phyloP scores from a whole-genome alignment of 192 early-diverging fungal species.

The Thamnidium elegans region DNA sequence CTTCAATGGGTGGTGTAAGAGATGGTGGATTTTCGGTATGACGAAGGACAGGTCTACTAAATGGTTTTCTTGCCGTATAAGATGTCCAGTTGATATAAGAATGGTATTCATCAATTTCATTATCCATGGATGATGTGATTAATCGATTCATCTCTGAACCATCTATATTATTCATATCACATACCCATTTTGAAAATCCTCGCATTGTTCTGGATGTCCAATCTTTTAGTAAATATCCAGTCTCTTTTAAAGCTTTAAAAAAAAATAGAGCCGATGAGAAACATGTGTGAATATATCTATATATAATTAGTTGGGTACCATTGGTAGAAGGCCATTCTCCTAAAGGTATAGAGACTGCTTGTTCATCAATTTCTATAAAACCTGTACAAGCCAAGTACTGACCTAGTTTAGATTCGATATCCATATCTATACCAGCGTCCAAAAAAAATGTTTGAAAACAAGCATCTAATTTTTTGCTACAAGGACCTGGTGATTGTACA shows the following conservation, averaged over 20 bases:
- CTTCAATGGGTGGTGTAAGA: too few relatives aligned
- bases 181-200: conserved; percentile 8
- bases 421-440: conserved; percentile 2
- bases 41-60: too few relatives aligned
- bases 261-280: background rate
- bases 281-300: background rate
- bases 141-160: background rate
- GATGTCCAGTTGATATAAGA: background rate
- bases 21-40: too few relatives aligned
- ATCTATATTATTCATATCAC: background rate
- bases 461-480: background rate
- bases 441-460: background rate
- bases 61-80: background rate
- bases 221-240: conserved; percentile 32
- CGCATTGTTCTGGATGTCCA: conserved; percentile 5
- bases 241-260: conserved; percentile 21
- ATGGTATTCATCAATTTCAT: background rate
- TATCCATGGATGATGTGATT: background rate
- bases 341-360: conserved; percentile 11
- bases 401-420: background rate
- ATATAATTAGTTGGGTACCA: conserved; percentile 6
- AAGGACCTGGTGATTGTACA: conserved; percentile 2
- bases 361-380: conserved; percentile 2
- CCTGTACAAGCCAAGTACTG: background rate
- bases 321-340: conserved; percentile 28